A percentile compares a stretch with the other conserved stretches of the same genome.
Evolutionary conservation across 2,329 filamentous ascomycete species (phyloP).

Genomic region (Phialophora verrucosa): DNA sequence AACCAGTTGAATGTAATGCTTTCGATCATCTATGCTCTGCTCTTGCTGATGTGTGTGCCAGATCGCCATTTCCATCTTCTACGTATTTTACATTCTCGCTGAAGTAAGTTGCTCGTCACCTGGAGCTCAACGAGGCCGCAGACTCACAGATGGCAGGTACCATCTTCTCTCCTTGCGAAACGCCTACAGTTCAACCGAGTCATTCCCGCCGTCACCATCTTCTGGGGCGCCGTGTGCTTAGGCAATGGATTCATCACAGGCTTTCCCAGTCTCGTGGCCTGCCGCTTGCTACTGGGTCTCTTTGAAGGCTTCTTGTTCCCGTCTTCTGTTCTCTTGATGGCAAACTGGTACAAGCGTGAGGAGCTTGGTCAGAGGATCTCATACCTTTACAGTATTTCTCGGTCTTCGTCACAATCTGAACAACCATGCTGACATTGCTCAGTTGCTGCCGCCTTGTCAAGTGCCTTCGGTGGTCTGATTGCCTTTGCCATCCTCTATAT

Average conservation of each 20-base stretch:
- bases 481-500: neutral
- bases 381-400: neutral
- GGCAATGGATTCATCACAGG: neutral
- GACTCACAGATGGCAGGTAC: neutral
- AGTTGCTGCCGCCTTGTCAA: conserved; percentile 1
- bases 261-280: neutral
- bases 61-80: neutral
- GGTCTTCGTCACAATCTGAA: neutral
- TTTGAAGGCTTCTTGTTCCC: conserved; percentile 1
- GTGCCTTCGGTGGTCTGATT: neutral
- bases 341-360: neutral
- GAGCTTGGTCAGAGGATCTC: neutral
- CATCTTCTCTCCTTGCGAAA: neutral
- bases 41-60: neutral
- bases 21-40: neutral
- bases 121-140: neutral
- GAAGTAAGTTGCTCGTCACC: neutral
- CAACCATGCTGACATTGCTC: neutral
- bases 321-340: neutral
- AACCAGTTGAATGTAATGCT: neutral
- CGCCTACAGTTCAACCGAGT: neutral
- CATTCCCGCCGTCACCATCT: neutral
- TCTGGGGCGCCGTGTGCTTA: neutral
- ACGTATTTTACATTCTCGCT: neutral
- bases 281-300: neutral